Base-by-base conservation (phyloP, 352 stramenopile genomes). In the Peronospora tabacina region DNA sequence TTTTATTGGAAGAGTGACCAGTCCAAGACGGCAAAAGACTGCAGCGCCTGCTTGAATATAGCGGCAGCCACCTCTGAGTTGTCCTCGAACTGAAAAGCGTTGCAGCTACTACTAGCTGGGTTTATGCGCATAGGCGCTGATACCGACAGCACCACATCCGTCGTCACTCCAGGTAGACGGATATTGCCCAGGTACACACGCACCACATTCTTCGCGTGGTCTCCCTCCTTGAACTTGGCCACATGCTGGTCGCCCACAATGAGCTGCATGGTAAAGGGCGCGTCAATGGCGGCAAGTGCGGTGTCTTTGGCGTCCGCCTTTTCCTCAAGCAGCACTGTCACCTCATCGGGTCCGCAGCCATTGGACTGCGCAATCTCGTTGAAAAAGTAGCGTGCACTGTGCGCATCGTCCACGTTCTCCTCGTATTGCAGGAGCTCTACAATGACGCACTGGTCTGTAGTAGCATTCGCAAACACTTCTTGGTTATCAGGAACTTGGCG, bases 401-500 rank as follows among this genome's bases (percentile, higher is more conserved):
- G 46, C 3, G 24, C 43, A 44, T 88, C 70, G 13, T 32, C 22
- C 35, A 90, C 67, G 17, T 39, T 56, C 20, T 57, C 49, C 52
- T 91, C 78, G 45, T 75, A 78, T 48, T 91, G 68, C 49, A 91
- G 57, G 20, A 93, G 68, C 60, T 94, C 82, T 5, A 94, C 51
- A 54, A 94, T 91, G 28, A 94, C 63, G 55, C 75, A 88, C 52
- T 87, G 80, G 48, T 94, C 82, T 2, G 72, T 90, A 22, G 67
- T 49, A 13, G 75, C 73, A 29, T 94, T 84, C 24, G 82, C 79
- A 63, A 91, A 94, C 22, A 94, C 82, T 44, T 94, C 82, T 54
- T 94, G 82, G 57, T 94, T 91, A 59, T 94, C 80, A 0, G 82
- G 82, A 22, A 94, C 81, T 55, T 94, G 80, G 9, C 82, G 82